Base-by-base conservation (phyloP, 192 early-diverging fungal genomes). In the Allomyces macrogynus region DNA sequence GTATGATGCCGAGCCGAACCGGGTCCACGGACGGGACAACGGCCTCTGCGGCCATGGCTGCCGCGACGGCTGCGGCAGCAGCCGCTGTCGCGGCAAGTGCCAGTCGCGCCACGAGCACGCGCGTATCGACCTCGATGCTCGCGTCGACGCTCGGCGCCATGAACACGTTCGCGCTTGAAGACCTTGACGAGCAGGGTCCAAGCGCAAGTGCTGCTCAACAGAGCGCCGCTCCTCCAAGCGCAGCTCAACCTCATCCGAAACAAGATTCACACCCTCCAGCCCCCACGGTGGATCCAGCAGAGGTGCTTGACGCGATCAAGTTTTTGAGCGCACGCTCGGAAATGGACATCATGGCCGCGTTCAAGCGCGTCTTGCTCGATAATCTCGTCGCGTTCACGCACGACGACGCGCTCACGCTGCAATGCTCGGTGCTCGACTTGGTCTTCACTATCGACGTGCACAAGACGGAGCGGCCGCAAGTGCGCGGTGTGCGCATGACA, bases 401-500 rank as follows among this genome's bases (percentile, higher is more conserved):
- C 43, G 65, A 72, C 66, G 68, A 27, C n/a, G 43, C 25, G 26
- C 44, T 24, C 24, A 66, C 62, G 20, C 43, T 62, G 20, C 61
- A 24, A 24, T 25, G 63, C 26, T 18, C 24, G 22, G 24, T 25
- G n/a, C 7, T 67, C 4, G 27, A 65, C 23, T n/a, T 63, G 20
- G 62, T 65, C 26, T 24, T 65, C 8, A 67, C 69, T 11, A 68
- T 79, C 23, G 71, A 77, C 23, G 69, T 79, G 26, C 69, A 63
- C 68, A 70, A 67, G 24, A 61, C 78, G 23, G 71, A 73, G 27
- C 24, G 69, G 42, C 61, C 69, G 65, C 49, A 32, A n/a, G 62
- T 69, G 12, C 61, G 65, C 23, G 77, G 74, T 9, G 16, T 80
- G n/a, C 78, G 79, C 44, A 76, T 80, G 61, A 78, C 76, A 62